Evolutionary conservation across 805 yeast genomes (phyloP).

Genomic region (Sugiyamaella floridensis): DNA sequence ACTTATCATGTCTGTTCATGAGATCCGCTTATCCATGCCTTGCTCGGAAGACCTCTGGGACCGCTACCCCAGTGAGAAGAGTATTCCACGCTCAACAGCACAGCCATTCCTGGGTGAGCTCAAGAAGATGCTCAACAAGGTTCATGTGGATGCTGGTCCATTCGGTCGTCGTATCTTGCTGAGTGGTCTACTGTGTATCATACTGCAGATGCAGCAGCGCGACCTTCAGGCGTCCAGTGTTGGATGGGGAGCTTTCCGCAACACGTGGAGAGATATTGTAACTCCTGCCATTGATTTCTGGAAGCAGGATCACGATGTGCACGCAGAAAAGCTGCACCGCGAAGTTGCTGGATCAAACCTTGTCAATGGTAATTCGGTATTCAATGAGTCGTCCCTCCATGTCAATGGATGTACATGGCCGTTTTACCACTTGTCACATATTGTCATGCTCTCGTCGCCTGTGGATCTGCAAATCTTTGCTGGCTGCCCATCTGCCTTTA

Average conservation of each 20-base stretch:
- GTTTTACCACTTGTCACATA: slow-evolving; percentile 66
- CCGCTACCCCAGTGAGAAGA: slow-evolving; percentile 23
- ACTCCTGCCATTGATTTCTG: slow-evolving; percentile 67
- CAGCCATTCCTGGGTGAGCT: slow-evolving; percentile 48
- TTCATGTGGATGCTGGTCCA: slow-evolving; percentile 41
- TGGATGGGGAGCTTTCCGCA: slow-evolving; percentile 36
- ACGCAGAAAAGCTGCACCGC: background rate
- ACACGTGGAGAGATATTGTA: slow-evolving; percentile 65
- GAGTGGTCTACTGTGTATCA: slow-evolving; percentile 59
- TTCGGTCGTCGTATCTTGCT: slow-evolving; percentile 63
- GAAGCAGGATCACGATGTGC: slow-evolving; percentile 33
- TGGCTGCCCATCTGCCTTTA: slow-evolving; percentile 79
- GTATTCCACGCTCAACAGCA: slow-evolving; percentile 12
- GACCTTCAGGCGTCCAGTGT: slow-evolving; percentile 52
- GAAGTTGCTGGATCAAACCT: background rate
- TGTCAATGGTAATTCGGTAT: slow-evolving; percentile 3
- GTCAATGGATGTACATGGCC: slow-evolving; percentile 50
- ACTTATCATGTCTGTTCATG: slow-evolving; percentile 49
- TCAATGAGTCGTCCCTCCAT: slow-evolving; percentile 3
- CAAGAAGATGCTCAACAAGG: slow-evolving; percentile 50
- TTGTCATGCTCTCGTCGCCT: slow-evolving; percentile 63
- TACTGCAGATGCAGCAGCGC: slow-evolving; percentile 67
- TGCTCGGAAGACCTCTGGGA: slow-evolving; percentile 60
- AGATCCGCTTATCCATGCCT: slow-evolving; percentile 54
- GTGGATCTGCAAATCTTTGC: slow-evolving; percentile 73